Percentiles rank a stretch among this genome's conserved stretches.
Conservation (phyloP, 192 early-diverging fungal species). For the Gigaspora rosea region DNA sequence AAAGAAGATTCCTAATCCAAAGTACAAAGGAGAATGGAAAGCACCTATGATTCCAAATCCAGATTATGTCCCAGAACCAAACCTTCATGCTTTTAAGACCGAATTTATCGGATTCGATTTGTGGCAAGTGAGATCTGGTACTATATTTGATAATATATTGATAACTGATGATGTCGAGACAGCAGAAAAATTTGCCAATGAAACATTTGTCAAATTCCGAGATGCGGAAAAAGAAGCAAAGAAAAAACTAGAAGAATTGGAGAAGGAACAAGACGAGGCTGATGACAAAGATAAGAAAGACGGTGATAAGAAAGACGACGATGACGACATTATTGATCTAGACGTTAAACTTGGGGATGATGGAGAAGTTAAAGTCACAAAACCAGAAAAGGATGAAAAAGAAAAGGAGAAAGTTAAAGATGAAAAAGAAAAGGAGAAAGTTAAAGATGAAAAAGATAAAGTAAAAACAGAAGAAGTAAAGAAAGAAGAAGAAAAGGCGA, state of each 20-base stretch:
- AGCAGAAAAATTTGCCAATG: constrained; percentile 74
- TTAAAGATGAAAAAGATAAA: neutral
- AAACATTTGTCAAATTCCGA: constrained; percentile 63
- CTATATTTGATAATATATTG: constrained; percentile 94
- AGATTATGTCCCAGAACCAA: constrained; percentile 84
- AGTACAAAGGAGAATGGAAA: constrained; percentile 93
- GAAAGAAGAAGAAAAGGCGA: neutral
- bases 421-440: neutral
- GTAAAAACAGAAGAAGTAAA: neutral
- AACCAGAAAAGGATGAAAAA: neutral
- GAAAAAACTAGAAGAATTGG: constrained; percentile 54
- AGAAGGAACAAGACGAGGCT: constrained; percentile 7
- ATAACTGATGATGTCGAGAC: constrained; percentile 80
- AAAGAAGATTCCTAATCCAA: constrained; percentile 85
- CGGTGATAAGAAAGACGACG: constrained; percentile 36
- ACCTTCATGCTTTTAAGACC: constrained; percentile 84
- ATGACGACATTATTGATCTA: neutral
- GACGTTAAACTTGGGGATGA: neutral
- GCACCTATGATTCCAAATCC: constrained; percentile 90
- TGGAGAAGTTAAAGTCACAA: constrained; percentile 11
- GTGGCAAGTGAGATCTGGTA: constrained; percentile 93
- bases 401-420: neutral
- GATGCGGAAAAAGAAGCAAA: constrained; percentile 69
- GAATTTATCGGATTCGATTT: constrained; percentile 89
- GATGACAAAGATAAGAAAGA: constrained; percentile 34